Conservation (phyloP, 768 basidiomycete species). For the Russula emetica region DNA sequence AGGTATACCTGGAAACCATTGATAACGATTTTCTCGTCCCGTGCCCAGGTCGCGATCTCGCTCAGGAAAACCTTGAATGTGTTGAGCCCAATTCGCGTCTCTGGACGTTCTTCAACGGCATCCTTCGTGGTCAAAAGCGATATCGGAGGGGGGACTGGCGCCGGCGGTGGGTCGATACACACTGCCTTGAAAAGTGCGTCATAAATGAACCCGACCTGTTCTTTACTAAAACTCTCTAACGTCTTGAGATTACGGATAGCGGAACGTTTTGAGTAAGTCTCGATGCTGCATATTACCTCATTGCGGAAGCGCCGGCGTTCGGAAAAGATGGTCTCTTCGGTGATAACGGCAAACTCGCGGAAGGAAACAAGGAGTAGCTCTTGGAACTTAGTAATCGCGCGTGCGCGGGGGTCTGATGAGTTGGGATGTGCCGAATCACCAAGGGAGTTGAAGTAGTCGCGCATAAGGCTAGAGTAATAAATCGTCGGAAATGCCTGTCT, state of each 20-base stretch:
- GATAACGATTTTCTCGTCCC: slow-evolving; percentile 86
- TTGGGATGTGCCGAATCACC: slow-evolving; percentile 92
- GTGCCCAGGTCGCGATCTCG: slow-evolving; percentile 92
- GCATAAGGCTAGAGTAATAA: slow-evolving; percentile 64
- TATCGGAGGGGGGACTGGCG: slow-evolving; percentile 44
- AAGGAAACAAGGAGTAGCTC: slow-evolving; percentile 95
- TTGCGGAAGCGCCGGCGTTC: slow-evolving; percentile 84
- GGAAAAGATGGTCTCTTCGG: slow-evolving; percentile 85
- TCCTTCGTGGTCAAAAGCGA: slow-evolving; percentile 55
- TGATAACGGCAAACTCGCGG: slow-evolving; percentile 94
- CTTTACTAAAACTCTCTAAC: slow-evolving; percentile 78
- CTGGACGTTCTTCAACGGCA: slow-evolving; percentile 64
- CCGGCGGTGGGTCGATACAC: slow-evolving; percentile 64
- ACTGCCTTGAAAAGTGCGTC: slow-evolving; percentile 86
- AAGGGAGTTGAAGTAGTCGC: slow-evolving; percentile 89
- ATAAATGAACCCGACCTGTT: slow-evolving; percentile 85
- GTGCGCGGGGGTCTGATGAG: slow-evolving; percentile 79
- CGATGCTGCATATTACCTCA: slow-evolving; percentile 89
- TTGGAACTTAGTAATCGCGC: slow-evolving; percentile 96
- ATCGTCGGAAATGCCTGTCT: neutral
- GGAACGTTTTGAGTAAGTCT: slow-evolving; percentile 89
- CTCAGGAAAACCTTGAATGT: slow-evolving; percentile 90
- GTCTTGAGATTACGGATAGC: slow-evolving; percentile 82
- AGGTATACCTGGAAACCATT: slow-evolving; percentile 80
- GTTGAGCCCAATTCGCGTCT: slow-evolving; percentile 79